These are phyloP conservation scores for Aureobasidium sp. DNA, from an alignment of 2,329 filamentous ascomycete species.

Conservation along the genomic window DNA sequence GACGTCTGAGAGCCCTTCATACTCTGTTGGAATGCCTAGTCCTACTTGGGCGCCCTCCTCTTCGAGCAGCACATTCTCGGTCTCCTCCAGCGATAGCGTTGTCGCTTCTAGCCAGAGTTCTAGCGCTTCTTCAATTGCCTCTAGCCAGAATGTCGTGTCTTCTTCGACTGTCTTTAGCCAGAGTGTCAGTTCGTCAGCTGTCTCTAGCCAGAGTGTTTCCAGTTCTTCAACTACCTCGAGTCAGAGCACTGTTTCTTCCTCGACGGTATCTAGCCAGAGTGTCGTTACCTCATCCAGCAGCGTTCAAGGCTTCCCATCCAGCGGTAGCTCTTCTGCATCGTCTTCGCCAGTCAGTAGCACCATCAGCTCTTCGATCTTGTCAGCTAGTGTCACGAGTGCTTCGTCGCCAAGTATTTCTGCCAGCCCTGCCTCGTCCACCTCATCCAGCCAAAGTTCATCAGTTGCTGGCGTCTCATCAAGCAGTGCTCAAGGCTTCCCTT, in stretches of 20 bases:
- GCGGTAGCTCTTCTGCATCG: background rate
- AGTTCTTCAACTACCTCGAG: background rate
- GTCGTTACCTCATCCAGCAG: background rate
- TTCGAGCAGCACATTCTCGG: background rate
- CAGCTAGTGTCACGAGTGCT: background rate
- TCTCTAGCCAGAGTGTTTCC: background rate
- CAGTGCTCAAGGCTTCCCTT: background rate
- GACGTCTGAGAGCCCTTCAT: background rate
- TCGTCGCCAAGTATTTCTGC: background rate
- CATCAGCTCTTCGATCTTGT: background rate
- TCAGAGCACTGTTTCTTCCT: background rate
- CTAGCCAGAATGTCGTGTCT: background rate
- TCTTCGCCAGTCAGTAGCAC: background rate
- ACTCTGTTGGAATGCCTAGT: background rate
- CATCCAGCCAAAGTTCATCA: background rate
- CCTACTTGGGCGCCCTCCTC: background rate
- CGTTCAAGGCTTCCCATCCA: background rate
- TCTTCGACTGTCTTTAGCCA: background rate
- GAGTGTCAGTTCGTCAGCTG: background rate
- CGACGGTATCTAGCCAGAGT: background rate
- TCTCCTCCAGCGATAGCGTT: background rate
- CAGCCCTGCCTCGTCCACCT: background rate
- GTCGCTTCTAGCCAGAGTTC: background rate
- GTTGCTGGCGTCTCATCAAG: background rate
- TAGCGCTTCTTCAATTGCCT: background rate